These are phyloP conservation scores for Talaromyces sp. DNA, from an alignment of 2,329 filamentous ascomycete species.

Conservation along the genomic window DNA sequence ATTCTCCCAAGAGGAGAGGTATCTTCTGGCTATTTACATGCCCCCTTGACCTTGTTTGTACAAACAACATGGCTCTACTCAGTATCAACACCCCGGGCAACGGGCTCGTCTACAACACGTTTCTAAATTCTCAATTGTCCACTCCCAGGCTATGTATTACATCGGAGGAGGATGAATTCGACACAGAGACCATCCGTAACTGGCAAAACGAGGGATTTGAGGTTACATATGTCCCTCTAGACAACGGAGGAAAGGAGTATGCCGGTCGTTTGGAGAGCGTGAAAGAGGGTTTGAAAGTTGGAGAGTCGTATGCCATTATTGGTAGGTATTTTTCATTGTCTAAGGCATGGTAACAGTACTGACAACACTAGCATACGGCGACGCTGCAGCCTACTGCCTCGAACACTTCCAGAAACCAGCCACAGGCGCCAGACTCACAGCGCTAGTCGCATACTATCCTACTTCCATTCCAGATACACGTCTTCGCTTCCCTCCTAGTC, in stretches of 20 bases:
- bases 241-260: conserved; percentile 52
- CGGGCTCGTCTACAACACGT: conserved; percentile 38
- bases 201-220: conserved; percentile 63
- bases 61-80: conserved; percentile 30
- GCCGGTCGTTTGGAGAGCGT: conserved; percentile 52
- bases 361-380: conserved; percentile 55
- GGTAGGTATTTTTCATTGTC: conserved; percentile 42
- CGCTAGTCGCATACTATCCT: conserved; percentile 64
- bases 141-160: conserved; percentile 37
- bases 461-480: conserved; percentile 54
- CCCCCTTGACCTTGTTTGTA: not conserved
- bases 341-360: not conserved
- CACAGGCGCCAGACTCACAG: conserved; percentile 54
- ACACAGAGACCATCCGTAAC: conserved; percentile 52
- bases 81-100: conserved; percentile 35
- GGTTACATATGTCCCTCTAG: conserved; percentile 57
- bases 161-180: conserved; percentile 48
- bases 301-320: conserved; percentile 63
- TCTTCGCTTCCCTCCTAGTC: conserved; percentile 34
- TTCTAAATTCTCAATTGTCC: conserved; percentile 24
- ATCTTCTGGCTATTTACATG: not conserved
- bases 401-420: conserved; percentile 58
- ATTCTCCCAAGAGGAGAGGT: not conserved
- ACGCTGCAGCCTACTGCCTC: conserved; percentile 60
- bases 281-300: conserved; percentile 55